Base-by-base conservation (phyloP, 305 asterid species). In the Withania somnifera region DNA sequence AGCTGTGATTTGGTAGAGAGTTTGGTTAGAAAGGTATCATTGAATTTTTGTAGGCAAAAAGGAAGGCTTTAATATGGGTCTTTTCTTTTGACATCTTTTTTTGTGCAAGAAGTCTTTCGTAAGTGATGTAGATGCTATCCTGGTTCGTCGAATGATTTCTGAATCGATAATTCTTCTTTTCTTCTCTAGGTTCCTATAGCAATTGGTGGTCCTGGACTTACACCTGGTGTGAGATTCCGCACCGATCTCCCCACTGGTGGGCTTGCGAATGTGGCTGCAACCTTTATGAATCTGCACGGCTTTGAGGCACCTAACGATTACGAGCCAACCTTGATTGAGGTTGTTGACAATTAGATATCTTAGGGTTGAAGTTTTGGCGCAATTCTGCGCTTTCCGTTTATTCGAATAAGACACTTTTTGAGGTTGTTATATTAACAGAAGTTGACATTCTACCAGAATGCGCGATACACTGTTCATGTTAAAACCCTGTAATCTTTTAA, bases 131-230 rank as follows among this genome's bases (percentile, higher is more conserved):
- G 76, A 67, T 36, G 79, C 58, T 45, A 26, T 71, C 38, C 22
- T 71, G 38, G 58, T 24, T 71, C n/a, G n/a, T n/a, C n/a, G n/a
- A 9, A 40, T 38, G 19, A 68, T 68, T 20, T 40, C 34, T 68
- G 53, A 68, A 50, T 75, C 2, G 7, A 17, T 38, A 38, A 30
- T 58, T 11, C 52, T 45, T 34, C n/a, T 14, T 64, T 73, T 36
- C 40, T 32, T 42, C 42, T 67, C 17, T 69, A 94, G 99, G 99
- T 95, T 77, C 99, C 98, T 1, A 84, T 95, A 58, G 98, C 98
- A n/a, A 95, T 95, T 77, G 99, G 99, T 77, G 99, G 98, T 32
- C 97, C 98, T 51, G 99, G 98, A 57, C 84, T 95, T 83, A 83
- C 90, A 56, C 86, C 93, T 0, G 97, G 98, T 36, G 97, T 90